Conservation (phyloP, 768 basidiomycete genomes). For the Ephemerocybe angulata region DNA sequence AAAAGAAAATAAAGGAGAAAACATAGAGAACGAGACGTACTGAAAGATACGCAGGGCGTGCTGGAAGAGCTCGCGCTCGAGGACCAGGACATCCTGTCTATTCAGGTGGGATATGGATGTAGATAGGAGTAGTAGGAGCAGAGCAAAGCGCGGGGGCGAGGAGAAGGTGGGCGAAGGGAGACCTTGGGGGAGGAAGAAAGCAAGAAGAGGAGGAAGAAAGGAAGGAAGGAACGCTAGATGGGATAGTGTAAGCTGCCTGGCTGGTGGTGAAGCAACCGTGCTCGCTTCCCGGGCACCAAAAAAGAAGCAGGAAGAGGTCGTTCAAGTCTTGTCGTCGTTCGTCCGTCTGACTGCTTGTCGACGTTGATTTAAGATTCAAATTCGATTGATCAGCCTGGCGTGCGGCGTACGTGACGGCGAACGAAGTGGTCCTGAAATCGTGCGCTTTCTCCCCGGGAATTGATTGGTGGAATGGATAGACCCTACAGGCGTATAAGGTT, state of each 20-base stretch:
- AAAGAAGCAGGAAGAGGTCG: conserved; percentile 4
- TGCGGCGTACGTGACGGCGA: neutral
- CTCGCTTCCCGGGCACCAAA: conserved; percentile 1
- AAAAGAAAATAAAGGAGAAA: conserved; percentile 6
- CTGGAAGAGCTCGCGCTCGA: conserved; percentile 32
- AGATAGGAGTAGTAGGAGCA: conserved; percentile 5
- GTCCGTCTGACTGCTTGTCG: too few species aligned
- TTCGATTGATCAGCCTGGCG: neutral
- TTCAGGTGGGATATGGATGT: conserved; percentile 8
- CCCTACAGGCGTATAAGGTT: neutral
- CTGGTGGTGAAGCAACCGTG: neutral
- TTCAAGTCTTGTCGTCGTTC: neutral
- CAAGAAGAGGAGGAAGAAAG: neutral
- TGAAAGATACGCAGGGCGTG: conserved; percentile 74
- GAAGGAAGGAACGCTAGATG: neutral
- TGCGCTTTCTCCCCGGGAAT: neutral
- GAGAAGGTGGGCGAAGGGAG: conserved; percentile 13
- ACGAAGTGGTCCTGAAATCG: neutral
- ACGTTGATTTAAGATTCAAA: too few species aligned
- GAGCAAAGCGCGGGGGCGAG: conserved; percentile 13
- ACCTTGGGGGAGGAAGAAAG: conserved; percentile 9
- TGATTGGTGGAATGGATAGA: neutral
- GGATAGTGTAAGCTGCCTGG: neutral
- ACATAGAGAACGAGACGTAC: conserved; percentile 38
- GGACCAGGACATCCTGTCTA: conserved; percentile 18